A percentile compares a stretch with the other conserved stretches of the same genome.
phyloP scores from a whole-genome alignment of 129 eudicot genomes.

The Rutidosis leptorrhynchoides region DNA sequence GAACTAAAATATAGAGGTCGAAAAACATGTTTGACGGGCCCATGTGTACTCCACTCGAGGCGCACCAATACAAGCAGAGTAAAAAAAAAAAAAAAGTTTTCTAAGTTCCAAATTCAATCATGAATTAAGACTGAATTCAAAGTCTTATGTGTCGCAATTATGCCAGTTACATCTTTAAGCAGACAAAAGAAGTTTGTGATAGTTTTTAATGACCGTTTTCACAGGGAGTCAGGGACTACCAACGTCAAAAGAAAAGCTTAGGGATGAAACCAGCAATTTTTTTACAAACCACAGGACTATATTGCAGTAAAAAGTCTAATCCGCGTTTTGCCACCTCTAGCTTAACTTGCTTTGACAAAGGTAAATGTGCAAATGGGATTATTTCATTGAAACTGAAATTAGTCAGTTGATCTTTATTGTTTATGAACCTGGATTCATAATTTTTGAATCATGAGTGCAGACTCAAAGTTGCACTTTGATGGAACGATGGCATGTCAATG shows the following conservation, averaged over 20 bases:
- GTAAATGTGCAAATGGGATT: no score
- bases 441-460: no score
- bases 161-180: slow-evolving; percentile 26
- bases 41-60: slow-evolving; percentile 45
- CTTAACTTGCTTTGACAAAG: no score
- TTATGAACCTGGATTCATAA: no score
- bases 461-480: no score
- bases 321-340: no score
- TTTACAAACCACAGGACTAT: not conserved
- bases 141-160: slow-evolving; percentile 32
- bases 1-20: slow-evolving; percentile 46
- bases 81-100: slow-evolving; percentile 18
- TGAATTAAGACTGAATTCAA: slow-evolving; percentile 22
- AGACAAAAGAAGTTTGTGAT: slow-evolving; percentile 15
- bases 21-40: slow-evolving; percentile 44
- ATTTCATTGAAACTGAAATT: no score
- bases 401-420: no score
- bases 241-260: no score
- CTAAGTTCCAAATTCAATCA: slow-evolving; percentile 26
- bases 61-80: slow-evolving; percentile 44
- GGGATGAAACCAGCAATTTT: slow-evolving; percentile 15
- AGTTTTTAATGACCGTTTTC: not conserved
- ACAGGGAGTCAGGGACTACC: no score
- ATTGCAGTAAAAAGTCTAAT: no score
- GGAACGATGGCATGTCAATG: no score